Evolutionary conservation across 2,329 filamentous ascomycete species (phyloP).

Genomic region (Fulvia fulva): DNA sequence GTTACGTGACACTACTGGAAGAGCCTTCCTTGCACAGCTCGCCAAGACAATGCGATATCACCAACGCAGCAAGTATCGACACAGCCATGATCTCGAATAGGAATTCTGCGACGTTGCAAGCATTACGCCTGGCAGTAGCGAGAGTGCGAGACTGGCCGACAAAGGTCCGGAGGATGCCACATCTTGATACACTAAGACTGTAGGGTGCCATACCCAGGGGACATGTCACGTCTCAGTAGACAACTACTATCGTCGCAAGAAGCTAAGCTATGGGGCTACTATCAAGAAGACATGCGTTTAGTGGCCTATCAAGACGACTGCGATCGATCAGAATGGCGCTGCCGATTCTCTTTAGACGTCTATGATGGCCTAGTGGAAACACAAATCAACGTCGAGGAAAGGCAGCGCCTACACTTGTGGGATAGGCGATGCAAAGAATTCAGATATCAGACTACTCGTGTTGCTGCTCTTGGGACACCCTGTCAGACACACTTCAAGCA

Average conservation of each 20-base stretch:
- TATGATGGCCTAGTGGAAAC: not conserved
- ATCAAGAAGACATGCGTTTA: not conserved
- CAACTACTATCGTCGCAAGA: not conserved
- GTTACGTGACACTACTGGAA: too few relatives aligned
- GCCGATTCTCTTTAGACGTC: not conserved
- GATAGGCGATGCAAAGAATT: too few relatives aligned
- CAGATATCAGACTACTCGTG: too few relatives aligned
- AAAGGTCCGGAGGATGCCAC: not conserved
- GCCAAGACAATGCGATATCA: not conserved
- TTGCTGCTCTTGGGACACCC: too few relatives aligned
- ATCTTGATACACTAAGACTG: not conserved
- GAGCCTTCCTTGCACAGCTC: not conserved
- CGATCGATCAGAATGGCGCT: not conserved
- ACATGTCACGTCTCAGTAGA: not conserved
- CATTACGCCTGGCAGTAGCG: not conserved
- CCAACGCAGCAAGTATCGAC: not conserved
- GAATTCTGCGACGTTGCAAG: not conserved
- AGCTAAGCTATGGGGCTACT: not conserved
- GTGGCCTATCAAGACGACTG: not conserved
- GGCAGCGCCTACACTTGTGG: too few relatives aligned
- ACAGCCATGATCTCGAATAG: not conserved
- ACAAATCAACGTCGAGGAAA: not conserved
- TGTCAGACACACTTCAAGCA: conserved; percentile 8
- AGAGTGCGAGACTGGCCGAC: not conserved
- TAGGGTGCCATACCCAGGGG: not conserved